Conservation (phyloP, 2,329 filamentous ascomycete species). For the Alternaria arbusti region DNA sequence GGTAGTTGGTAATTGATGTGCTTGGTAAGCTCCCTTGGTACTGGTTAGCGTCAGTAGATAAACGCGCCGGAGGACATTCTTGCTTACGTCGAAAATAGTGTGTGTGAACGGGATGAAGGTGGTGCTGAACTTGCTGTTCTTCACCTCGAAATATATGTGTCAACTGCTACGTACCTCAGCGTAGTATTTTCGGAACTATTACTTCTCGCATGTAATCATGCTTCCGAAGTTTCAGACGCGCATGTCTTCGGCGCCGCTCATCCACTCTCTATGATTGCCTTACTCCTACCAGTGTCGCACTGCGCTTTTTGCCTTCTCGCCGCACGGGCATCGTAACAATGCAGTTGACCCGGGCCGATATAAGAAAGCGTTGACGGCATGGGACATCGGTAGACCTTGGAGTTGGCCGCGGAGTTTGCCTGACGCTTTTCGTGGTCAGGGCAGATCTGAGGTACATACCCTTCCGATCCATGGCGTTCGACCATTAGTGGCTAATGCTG, state of each 20-base stretch:
- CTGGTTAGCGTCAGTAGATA: background rate
- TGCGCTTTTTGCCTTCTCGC: background rate
- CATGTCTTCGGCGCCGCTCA: slow-evolving; percentile 3
- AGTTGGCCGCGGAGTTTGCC: background rate
- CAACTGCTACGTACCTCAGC: background rate
- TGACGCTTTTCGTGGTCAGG: slow-evolving; percentile 11
- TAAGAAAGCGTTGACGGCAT: background rate
- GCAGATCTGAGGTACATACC: background rate
- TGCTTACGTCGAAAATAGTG: background rate
- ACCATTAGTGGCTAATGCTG: background rate
- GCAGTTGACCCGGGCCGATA: background rate
- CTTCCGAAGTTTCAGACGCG: slow-evolving; percentile 12
- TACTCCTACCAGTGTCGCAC: slow-evolving; percentile 10
- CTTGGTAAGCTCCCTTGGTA: background rate
- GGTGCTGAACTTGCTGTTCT: background rate
- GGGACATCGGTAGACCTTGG: background rate
- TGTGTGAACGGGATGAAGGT: background rate
- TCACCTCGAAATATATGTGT: background rate
- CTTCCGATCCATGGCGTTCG: slow-evolving; percentile 1
- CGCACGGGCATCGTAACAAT: background rate
- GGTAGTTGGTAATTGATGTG: background rate
- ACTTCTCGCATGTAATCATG: slow-evolving; percentile 13
- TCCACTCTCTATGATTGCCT: background rate
- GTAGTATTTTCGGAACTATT: slow-evolving; percentile 6
- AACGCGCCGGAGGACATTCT: background rate